Base-by-base conservation (phyloP, 768 basidiomycete species). In the Amylocystis lapponica region DNA sequence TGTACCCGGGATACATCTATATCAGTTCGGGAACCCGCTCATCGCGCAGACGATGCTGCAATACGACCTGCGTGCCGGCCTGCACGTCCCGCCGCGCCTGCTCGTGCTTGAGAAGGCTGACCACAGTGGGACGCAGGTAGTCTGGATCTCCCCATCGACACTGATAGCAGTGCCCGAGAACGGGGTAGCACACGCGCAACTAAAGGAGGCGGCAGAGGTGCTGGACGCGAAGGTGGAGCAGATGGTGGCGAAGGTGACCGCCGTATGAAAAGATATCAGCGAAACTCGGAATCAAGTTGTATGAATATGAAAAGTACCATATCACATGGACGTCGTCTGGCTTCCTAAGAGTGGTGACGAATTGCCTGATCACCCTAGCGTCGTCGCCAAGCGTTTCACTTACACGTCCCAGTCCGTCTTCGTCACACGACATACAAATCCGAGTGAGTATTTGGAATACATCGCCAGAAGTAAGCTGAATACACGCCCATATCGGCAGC, bases 11-110 rank as follows among this genome's bases (percentile, higher is more conserved):
- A 58, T 67, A 1, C 51, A 64, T 30, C 53, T 70, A 11, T 79
- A 79, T 56, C 67, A 63, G 22, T 61, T 76, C 43, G 76, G 76
- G 14, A 77, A 77, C 55, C 77, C 77, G 3, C 56, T 74, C 37
- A 59, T 74, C 35, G 77, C 75, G 0, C 67, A 73, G 43, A 56
- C 53, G 2, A 67, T 79, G 49, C 41, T 78, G 39, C 51, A 58
- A 42, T 53, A 65, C 46, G 72, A 76, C 45, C 50, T 68, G 33
- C 58, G 58, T 13, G 69, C 65, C 0, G 71, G 63, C 2, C 57
- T 64, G 20, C 62, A 71, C 53, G 62, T 78, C 17, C 76, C 77
- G 7, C 72, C 66, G 19, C 66, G 70, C 16, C 31, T 78, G 8
- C 55, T 77, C 17, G 51, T 79, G 21, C 42, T 62, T 16, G 72